Evolutionary conservation across 139 green algal genomes (phyloP).

Genomic region (Picochlorum sp.): DNA sequence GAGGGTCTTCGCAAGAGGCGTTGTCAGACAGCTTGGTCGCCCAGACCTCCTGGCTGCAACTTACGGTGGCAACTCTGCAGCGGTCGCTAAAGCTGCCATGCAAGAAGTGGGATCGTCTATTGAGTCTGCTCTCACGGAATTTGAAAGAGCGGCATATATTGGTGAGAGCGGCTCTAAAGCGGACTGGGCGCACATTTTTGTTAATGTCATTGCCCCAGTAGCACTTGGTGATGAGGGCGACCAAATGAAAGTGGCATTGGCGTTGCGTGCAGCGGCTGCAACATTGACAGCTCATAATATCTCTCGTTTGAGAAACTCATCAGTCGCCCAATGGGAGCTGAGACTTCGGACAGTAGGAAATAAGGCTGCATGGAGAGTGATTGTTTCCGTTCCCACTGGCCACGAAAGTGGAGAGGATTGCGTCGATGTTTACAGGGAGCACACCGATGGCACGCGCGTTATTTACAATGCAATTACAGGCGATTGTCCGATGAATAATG

Average conservation of each 20-base stretch:
- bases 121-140: conserved; percentile 51
- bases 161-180: conserved; percentile 4
- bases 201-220: conserved; percentile 51
- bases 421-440: conserved; percentile 83
- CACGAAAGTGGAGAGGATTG: conserved; percentile 81
- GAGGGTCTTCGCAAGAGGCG: conserved; percentile 74
- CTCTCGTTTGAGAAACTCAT: conserved; percentile 38
- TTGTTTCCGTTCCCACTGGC: conserved; percentile 77
- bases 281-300: conserved; percentile 9
- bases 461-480: background rate
- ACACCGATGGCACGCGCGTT: background rate
- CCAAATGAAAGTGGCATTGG: conserved; percentile 46
- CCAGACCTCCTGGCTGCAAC: conserved; percentile 53
- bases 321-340: conserved; percentile 76
- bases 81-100: conserved; percentile 57
- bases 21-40: conserved; percentile 55
- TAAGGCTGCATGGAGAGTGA: conserved; percentile 65
- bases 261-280: conserved; percentile 43
- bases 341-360: conserved; percentile 46
- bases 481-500: conserved; percentile 34
- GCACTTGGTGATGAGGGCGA: conserved; percentile 27
- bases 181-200: conserved; percentile 85
- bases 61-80: conserved; percentile 50
- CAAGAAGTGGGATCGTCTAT: conserved; percentile 66
- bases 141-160: conserved; percentile 32